A percentile compares a stretch with the other conserved stretches of the same genome.
Conservation (phyloP, 2,329 filamentous ascomycete species). For the Neofusicoccum cordaticola region DNA sequence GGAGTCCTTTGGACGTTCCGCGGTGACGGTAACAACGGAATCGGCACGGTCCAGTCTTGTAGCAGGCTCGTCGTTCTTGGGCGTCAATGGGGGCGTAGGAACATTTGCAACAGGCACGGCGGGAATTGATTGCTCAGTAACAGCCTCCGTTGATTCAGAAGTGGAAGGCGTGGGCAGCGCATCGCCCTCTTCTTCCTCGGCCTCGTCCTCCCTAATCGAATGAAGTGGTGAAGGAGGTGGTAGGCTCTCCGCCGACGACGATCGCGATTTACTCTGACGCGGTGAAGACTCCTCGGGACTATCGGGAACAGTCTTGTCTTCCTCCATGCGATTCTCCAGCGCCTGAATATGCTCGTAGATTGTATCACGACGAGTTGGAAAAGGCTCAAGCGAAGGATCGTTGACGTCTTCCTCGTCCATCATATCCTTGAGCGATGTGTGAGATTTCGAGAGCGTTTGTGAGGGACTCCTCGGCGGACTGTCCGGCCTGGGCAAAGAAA, state of each 20-base stretch:
- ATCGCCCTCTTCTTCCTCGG: background rate
- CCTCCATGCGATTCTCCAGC: slow-evolving; percentile 8
- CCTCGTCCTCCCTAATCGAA: slow-evolving; percentile 11
- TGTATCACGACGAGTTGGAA: slow-evolving; percentile 33
- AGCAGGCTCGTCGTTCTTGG: background rate
- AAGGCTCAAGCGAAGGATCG: slow-evolving; percentile 27
- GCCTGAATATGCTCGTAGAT: slow-evolving; percentile 31
- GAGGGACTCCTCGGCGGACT: slow-evolving; percentile 3
- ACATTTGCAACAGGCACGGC: background rate
- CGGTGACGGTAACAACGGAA: slow-evolving; percentile 5
- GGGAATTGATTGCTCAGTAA: background rate
- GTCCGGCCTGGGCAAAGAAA: slow-evolving; percentile 14
- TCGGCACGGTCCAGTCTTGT: slow-evolving; percentile 6
- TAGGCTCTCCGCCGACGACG: background rate
- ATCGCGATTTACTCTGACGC: background rate
- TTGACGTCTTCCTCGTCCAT: slow-evolving; percentile 10
- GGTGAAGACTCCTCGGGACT: background rate
- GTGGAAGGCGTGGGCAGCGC: background rate
- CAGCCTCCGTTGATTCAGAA: background rate
- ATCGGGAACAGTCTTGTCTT: slow-evolving; percentile 1
- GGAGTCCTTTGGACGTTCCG: background rate
- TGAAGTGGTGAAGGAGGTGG: slow-evolving; percentile 14
- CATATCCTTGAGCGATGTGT: slow-evolving; percentile 13
- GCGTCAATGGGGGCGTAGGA: slow-evolving; percentile 14
- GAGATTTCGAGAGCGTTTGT: background rate